Base-by-base conservation (phyloP, 495 filamentous ascomycete genomes). In the Penicillium bialowiezense region DNA sequence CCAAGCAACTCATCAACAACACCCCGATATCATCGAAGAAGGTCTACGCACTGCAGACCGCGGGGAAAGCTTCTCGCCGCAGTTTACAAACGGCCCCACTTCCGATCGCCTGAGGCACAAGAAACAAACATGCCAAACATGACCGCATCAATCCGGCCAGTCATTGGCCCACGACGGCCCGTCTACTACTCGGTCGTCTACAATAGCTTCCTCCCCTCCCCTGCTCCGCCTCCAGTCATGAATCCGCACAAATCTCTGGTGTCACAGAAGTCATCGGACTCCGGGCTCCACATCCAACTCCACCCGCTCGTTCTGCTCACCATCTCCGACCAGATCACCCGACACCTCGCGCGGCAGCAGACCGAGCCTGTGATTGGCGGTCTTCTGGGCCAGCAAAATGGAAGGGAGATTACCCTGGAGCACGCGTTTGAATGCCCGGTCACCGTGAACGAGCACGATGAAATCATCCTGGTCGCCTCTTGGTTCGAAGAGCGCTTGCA, bases 271-370 rank as follows among this genome's bases (percentile, higher is more conserved):
- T 81, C 87, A 8, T 88, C 91, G 48, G 82, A 85, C 55, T 89
- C 88, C 12, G 84, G 87, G 18, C 82, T 95, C 14, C 82, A 88
- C 55, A 84, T 91, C 23, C 86, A 90, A 56, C 83, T 99, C 4
- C 93, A 99, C 62, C 93, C 93, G 34, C 84, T 99, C 8, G 89
- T 95, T 24, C 83, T 97, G 42, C 89, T 99, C 69, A 95, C 88
- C 15, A 91, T 99, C 51, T 96, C 91, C 42, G 93, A 99, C 72
- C 92, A 91, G 67, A 90, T 97, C 64, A 95, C 92, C 34, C 83
- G 93, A 42, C 91, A 93, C 69, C 88, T 84, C 12, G 79, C 93
- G 33, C 84, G 95, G 23, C 75, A 79, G 40, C 80, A 88, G 43
- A 65, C 76, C 35, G 87, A 86, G 0, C 90, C 90, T 4, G 79